Conservation (phyloP, 2,329 filamentous ascomycete genomes). For the Aureobasidium sp. region DNA sequence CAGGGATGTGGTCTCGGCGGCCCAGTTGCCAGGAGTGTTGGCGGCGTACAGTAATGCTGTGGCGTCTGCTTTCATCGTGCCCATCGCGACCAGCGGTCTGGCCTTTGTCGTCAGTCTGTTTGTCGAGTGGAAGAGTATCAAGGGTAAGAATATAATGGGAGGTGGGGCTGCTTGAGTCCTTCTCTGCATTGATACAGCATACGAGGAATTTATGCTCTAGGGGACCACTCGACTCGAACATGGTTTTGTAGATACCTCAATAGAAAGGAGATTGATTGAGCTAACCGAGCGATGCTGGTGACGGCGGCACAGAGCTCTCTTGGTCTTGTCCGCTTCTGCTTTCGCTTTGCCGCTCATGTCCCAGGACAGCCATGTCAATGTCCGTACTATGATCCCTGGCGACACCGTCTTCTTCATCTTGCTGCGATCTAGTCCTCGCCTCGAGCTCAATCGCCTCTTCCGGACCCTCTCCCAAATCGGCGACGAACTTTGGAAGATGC, state of each 20-base stretch:
- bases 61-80: conserved; percentile 51
- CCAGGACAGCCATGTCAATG: neutral
- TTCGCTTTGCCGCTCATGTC: neutral
- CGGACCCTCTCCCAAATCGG: neutral
- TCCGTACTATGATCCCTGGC: neutral
- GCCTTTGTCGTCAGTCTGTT: conserved; percentile 45
- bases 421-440: neutral
- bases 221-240: neutral
- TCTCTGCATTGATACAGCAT: neutral
- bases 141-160: conserved; percentile 39
- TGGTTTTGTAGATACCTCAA: neutral
- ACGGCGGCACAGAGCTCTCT: neutral
- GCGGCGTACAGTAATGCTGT: conserved; percentile 56
- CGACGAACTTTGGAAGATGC: neutral
- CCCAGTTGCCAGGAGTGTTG: conserved; percentile 44
- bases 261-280: neutral
- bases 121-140: conserved; percentile 57
- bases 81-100: conserved; percentile 44
- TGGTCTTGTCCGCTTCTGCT: neutral
- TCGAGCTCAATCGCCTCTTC: neutral
- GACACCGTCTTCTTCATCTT: neutral
- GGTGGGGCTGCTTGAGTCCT: neutral
- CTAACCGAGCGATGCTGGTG: neutral
- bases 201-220: neutral
- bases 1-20: conserved; percentile 27